Evolutionary conservation across 169 alveolate genomes (phyloP), one percentile per base, ranked within the genome.

Genomic region (Plasmodium berghei): DNA sequence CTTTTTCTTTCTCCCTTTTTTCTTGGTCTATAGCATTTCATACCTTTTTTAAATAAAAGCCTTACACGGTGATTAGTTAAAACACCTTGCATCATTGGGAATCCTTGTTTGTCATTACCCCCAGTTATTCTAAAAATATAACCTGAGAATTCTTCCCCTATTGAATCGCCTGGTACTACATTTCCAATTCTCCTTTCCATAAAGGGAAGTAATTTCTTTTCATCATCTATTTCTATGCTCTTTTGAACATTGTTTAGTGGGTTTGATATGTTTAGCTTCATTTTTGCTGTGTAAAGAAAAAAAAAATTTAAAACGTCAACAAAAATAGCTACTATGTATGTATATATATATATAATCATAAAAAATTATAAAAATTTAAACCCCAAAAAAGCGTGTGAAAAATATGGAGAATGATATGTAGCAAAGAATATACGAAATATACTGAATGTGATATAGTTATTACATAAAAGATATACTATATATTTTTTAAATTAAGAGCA

Each of bases 81-180:
- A 87, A 99, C 99, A 61, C 99, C 99, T 95, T 98, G 99, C 97
- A 98, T 97, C 99, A 99, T 99, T 69, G 99, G 99, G 96, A 99
- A 99, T 46, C 99, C 99, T 95, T 98, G 99, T 95, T 99, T 99
- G 96, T 99, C 99, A 95, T 98, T 98, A 67, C 99, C 99, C 77
- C 99, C 99, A 18, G 97, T 88, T 46, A 96, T 95, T 48, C 93
- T 87, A 87, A 99, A 97, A 58, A 98, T 95, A 95, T 98, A 98
- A 40, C 99, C 99, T 92, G 97, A 97, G 93, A 95, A 98, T 95
- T 98, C 99, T 34, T 98, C 99, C 10, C 99, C 99, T 63, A 99
- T 94, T 69, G 97, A 92, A 92, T 98, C 99, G 26, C 99, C 99
- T 48, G 99, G 98, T 66, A 99, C 98, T 91, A 97, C 99, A 20